Base-by-base conservation (phyloP, 208 protist species). In the Acanthamoeba lenticulata region DNA sequence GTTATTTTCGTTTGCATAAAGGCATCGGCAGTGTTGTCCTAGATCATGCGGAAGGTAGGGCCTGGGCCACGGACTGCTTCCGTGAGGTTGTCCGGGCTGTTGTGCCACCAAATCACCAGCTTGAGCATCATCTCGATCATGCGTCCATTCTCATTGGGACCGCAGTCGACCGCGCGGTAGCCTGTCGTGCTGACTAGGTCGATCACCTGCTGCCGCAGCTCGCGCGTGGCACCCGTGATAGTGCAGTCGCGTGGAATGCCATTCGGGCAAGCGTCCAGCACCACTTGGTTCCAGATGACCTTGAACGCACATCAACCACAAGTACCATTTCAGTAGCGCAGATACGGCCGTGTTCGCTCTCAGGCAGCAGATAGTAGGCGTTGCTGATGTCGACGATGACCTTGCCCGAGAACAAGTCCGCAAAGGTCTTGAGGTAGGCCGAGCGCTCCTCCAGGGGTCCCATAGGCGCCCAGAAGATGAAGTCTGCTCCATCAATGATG, bases 361-460 rank as follows among this genome's bases (percentile, higher is more conserved):
- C 62, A 15, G 62, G 62, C 13, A 72, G 62, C 9, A 72, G 7
- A 24, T 72, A 72, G 29, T 29, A 72, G 9, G n/a, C n/a, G 29
- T 72, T 72, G 62, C 62, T 72, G 62, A 72, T 72, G 27, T 72
- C 62, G 21, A 72, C 62, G 9, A 72, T 32, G n/a, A 72, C 62
- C 29, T 72, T 72, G 11, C 29, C 62, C 17, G 62, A 7, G 62
- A 72, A 72, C 62, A 29, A 7, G 21, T 34, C 9, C 62, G 7
- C 62, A 24, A 72, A 72, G 9, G 62, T 72, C n/a, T 72, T 72
- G n/a, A 72, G 62, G 62, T 72, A 72, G 62, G 62, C 62, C 21
- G 62, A 29, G 21, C 62, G 11, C 29, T 72, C 62, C 21, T 72
- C 62, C 7, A 72, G 7, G 29, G 62, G n/a, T 72, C 62, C 62